Evolutionary conservation across 331 rosid genomes (phyloP).

Genomic region (Quercus lobata): DNA sequence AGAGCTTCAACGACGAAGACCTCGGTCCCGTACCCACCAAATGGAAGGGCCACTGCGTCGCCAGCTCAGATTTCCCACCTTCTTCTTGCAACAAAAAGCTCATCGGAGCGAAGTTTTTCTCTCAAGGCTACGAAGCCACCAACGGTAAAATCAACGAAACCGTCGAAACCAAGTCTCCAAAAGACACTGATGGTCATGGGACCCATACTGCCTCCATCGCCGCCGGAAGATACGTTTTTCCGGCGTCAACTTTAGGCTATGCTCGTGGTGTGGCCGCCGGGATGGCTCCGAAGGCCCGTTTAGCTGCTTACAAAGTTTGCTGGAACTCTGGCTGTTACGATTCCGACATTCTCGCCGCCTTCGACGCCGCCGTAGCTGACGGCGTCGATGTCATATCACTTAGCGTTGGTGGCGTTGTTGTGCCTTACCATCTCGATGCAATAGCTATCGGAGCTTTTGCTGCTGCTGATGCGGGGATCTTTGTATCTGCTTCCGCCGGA

Average conservation of each 20-base stretch:
- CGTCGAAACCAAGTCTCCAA: conserved; percentile 64
- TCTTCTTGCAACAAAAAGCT: conserved; percentile 70
- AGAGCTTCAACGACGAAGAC: conserved; percentile 72
- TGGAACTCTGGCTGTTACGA: conserved; percentile 89
- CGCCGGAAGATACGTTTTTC: conserved; percentile 83
- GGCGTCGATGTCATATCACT: conserved; percentile 83
- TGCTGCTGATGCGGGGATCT: conserved; percentile 58
- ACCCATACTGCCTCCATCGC: conserved; percentile 96
- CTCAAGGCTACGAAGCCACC: conserved; percentile 69
- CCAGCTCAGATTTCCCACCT: conserved; percentile 46
- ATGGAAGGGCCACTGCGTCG: conserved; percentile 80
- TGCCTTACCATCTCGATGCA: conserved; percentile 78
- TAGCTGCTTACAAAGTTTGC: conserved; percentile 89
- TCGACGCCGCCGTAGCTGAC: conserved; percentile 83
- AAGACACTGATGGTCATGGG: conserved; percentile 98
- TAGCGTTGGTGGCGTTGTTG: conserved; percentile 95
- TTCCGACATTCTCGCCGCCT: conserved; percentile 96
- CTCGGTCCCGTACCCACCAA: conserved; percentile 69
- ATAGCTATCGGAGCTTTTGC: conserved; percentile 81
- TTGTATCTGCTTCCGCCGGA: conserved; percentile 87
- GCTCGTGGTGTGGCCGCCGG: conserved; percentile 89
- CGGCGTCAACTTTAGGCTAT: conserved; percentile 75
- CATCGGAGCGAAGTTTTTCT: conserved; percentile 75
- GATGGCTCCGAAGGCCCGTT: conserved; percentile 95
- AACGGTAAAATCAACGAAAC: conserved; percentile 85